Conservation (phyloP, 805 yeast species). For the Ogataea nakhonphanomensis region DNA sequence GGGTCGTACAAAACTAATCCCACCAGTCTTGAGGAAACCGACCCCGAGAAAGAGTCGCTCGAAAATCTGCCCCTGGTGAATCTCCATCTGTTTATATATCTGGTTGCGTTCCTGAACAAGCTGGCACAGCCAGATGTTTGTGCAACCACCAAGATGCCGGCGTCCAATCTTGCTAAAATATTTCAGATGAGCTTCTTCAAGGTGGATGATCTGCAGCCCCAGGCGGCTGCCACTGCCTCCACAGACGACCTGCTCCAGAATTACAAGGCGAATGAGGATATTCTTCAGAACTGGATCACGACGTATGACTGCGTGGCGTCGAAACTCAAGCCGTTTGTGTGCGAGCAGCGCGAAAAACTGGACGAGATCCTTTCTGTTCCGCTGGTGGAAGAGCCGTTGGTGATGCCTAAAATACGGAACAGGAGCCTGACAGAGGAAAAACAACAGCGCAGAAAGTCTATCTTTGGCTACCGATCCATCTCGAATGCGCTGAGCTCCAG, state of each 20-base stretch:
- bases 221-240: slow-evolving; percentile 16
- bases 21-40: slow-evolving; percentile 2
- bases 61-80: slow-evolving; percentile 28
- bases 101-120: slow-evolving; percentile 27
- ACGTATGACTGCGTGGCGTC: slow-evolving; percentile 14
- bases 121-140: slow-evolving; percentile 23
- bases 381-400: slow-evolving; percentile 15
- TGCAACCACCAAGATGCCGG: slow-evolving; percentile 35
- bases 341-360: slow-evolving; percentile 7
- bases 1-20: slow-evolving; percentile 8
- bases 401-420: slow-evolving; percentile 14
- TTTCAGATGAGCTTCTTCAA: slow-evolving; percentile 38
- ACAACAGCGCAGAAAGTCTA: slow-evolving; percentile 24
- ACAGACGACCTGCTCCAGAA: slow-evolving; percentile 29
- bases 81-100: slow-evolving; percentile 30
- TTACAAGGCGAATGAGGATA: slow-evolving; percentile 28
- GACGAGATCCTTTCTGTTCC: slow-evolving; percentile 17
- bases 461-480: slow-evolving; percentile 28
- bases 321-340: slow-evolving; percentile 12
- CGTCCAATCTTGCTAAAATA: slow-evolving; percentile 36
- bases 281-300: slow-evolving; percentile 29
- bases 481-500: slow-evolving; percentile 24
- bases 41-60: slow-evolving; percentile 7
- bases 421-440: slow-evolving; percentile 17
- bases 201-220: slow-evolving; percentile 27